Evolutionary conservation across 2,329 filamentous ascomycete species (phyloP).

Genomic region (Nigrograna mackinnonii): DNA sequence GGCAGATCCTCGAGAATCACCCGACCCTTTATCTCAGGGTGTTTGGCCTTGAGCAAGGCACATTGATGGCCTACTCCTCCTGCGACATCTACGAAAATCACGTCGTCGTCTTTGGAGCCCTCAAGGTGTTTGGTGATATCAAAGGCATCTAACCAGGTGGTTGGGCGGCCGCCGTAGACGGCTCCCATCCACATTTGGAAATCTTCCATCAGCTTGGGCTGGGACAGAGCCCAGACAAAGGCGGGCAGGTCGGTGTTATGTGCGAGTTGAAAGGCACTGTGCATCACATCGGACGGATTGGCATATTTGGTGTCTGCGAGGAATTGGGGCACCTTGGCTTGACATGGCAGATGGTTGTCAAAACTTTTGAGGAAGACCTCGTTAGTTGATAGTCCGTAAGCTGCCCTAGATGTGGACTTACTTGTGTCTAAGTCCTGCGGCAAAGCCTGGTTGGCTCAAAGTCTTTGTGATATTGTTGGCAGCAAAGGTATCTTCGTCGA

Average conservation of each 20-base stretch:
- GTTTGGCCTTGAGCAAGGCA: constrained; percentile 32
- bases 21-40: constrained; percentile 35
- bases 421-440: no score
- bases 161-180: not conserved
- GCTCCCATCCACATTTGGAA: not conserved
- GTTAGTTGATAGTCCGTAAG: no score
- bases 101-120: constrained; percentile 28
- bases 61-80: constrained; percentile 46
- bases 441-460: no score
- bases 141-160: not conserved
- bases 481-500: no score
- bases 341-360: no score
- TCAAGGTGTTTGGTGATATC: not conserved
- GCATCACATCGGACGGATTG: not conserved
- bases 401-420: no score
- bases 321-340: no score
- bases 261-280: not conserved
- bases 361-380: no score
- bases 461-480: no score
- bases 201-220: not conserved
- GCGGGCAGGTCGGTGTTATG: not conserved
- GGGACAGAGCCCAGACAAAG: not conserved
- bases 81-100: constrained; percentile 47
- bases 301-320: not conserved
- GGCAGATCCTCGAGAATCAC: constrained; percentile 48